Evolutionary conservation across 1,139 yeast species (phyloP).

Genomic region (Hemisphaericaspora lyxosophila): DNA sequence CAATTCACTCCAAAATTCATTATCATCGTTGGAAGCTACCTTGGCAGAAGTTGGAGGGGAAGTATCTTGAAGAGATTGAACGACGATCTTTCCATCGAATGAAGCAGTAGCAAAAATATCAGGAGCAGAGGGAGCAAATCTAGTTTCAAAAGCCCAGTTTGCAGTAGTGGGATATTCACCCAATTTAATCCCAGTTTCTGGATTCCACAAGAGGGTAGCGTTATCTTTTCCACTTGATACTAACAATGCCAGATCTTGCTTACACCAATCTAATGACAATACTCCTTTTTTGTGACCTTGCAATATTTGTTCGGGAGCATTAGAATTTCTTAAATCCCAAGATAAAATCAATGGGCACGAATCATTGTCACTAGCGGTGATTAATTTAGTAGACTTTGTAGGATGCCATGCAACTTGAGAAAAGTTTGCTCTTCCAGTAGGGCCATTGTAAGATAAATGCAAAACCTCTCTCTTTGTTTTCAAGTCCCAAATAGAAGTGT

Average conservation of each 20-base stretch:
- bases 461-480: conserved; percentile 85
- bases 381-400: conserved; percentile 73
- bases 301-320: conserved; percentile 77
- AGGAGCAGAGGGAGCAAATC: conserved; percentile 85
- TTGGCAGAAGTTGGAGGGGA: conserved; percentile 52
- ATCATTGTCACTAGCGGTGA: conserved; percentile 86
- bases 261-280: conserved; percentile 90
- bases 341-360: conserved; percentile 75
- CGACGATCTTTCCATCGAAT: conserved; percentile 79
- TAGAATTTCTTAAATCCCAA: conserved; percentile 94
- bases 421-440: conserved; percentile 57
- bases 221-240: conserved; percentile 92
- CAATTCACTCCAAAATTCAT: conserved; percentile 74
- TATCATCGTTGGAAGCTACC: conserved; percentile 58
- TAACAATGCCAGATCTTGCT: conserved; percentile 72
- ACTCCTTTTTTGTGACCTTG: conserved; percentile 88
- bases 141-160: conserved; percentile 89
- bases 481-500: conserved; percentile 92
- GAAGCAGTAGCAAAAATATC: conserved; percentile 93
- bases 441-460: conserved; percentile 67
- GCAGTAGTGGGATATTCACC: conserved; percentile 91
- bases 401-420: conserved; percentile 89
- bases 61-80: conserved; percentile 88
- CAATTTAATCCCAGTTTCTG: conserved; percentile 63
- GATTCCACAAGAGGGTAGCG: conserved; percentile 88